These are phyloP conservation scores for Parathielavia appendiculata DNA, from an alignment of 495 filamentous ascomycete species.

Conservation along the genomic window DNA sequence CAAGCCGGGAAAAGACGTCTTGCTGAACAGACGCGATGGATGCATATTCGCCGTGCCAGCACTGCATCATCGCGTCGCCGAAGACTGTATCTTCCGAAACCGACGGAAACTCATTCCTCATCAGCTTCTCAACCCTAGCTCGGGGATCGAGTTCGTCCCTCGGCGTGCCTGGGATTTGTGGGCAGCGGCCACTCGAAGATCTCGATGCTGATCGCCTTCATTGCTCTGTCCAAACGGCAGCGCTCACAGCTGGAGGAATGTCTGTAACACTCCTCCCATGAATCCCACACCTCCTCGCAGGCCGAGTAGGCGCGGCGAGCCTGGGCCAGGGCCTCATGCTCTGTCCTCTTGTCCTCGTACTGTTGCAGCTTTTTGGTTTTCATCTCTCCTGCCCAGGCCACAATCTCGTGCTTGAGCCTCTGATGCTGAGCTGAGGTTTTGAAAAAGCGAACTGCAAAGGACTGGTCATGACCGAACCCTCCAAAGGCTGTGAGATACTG, in stretches of 20 bases:
- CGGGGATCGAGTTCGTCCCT: not conserved
- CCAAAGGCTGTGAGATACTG: conserved; percentile 36
- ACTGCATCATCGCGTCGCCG: not conserved
- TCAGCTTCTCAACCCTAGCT: not conserved
- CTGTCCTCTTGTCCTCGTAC: conserved; percentile 22
- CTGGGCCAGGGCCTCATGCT: conserved; percentile 10
- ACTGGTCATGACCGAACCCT: conserved; percentile 22
- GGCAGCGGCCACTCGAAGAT: conserved; percentile 62
- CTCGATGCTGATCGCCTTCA: conserved; percentile 40
- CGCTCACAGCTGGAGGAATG: conserved; percentile 37
- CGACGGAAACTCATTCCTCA: not conserved
- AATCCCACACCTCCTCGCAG: no score
- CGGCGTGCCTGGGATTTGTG: conserved; percentile 7
- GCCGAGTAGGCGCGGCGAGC: no score
- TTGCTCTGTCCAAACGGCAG: conserved; percentile 23
- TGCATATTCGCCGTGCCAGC: not conserved
- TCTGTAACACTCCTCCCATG: not conserved
- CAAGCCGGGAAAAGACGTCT: not conserved
- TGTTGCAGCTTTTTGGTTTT: conserved; percentile 43
- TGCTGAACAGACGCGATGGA: not conserved
- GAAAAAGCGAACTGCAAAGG: conserved; percentile 54
- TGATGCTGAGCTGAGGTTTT: conserved; percentile 44
- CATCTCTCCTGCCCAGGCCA: conserved; percentile 27
- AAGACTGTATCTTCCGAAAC: not conserved
- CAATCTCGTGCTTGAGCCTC: conserved; percentile 37